Base-by-base conservation (phyloP, 2,329 filamentous ascomycete species). In the Penicillium psychrosexuale region DNA sequence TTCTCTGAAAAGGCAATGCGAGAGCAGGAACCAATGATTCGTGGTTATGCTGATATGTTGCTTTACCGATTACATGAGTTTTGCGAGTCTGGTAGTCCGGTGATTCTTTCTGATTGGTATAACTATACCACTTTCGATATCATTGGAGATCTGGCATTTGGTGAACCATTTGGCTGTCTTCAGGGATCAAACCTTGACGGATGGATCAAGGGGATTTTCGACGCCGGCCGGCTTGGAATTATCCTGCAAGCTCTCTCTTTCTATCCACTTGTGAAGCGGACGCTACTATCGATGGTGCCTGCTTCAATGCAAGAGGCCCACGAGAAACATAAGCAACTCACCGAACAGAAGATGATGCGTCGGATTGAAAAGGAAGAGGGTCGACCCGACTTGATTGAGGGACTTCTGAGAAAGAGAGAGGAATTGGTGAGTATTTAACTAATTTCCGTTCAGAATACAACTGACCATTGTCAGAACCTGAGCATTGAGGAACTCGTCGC, bases 81-180 rank as follows among this genome's bases (percentile, higher is more conserved):
- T 15, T 53, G 39, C 28, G 43, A 28, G 17, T 11, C 13, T 9
- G 51, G 39, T 30, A 58, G n/a, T 7, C 45, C 62, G 8, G 60
- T 65, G 6, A 58, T 69, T 38, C 36, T 72, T 5, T 58, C 54
- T 1, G 53, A 62, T 24, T 75, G 68, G 66, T 62, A 66, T 27
- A 69, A 72, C 11, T 74, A 52, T 33, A 63, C 61, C 0, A 69
- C 68, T 1, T 75, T 75, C 38, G 73, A 75, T 37, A 60, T 67
- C 17, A 64, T 61, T 24, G 62, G 63, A 4, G 60, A 67, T 13
- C 43, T 66, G 7, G 61, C 63, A 0, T 72, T 74, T 40, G 69
- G 55, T 8, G 58, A 60, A 47, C 45, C 58, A 9, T 58, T 60
- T 24, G 43, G 49, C 8, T 55, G 55, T 22, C 22, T 60, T 2